Conservation (phyloP, 2,329 filamentous ascomycete species). For the Tolypocladium ovalisporum region DNA sequence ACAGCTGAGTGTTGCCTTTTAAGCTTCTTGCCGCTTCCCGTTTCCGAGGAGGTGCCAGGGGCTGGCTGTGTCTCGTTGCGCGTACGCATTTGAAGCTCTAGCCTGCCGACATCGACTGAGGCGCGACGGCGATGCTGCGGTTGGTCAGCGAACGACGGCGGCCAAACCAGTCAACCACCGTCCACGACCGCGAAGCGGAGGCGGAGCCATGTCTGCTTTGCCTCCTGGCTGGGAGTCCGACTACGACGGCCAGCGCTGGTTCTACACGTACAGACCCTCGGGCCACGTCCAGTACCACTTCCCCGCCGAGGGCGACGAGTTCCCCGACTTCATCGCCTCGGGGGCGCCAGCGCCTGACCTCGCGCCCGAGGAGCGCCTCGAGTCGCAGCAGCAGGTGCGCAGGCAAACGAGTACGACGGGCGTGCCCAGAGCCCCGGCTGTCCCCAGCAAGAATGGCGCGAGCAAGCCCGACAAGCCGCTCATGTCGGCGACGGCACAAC, state of each 20-base stretch:
- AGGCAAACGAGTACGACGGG: conserved; percentile 16
- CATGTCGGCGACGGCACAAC: conserved; percentile 22
- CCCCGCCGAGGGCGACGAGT: conserved; percentile 46
- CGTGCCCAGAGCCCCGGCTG: not conserved
- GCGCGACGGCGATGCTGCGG: not conserved
- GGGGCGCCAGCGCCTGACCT: conserved; percentile 26
- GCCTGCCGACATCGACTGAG: not conserved
- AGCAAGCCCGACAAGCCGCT: conserved; percentile 7
- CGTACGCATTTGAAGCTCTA: not conserved
- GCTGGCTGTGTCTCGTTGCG: not conserved
- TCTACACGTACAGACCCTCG: conserved; percentile 44
- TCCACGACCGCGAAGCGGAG: not conserved
- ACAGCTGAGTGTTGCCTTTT: not conserved
- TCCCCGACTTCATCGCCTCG: conserved; percentile 37
- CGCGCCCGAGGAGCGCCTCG: conserved; percentile 40
- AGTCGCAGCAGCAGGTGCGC: conserved; percentile 38
- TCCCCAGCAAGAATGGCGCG: conserved; percentile 2
- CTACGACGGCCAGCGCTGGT: conserved; percentile 47
- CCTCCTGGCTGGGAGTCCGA: conserved; percentile 46
- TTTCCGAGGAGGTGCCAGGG: not conserved
- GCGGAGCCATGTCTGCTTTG: conserved; percentile 23
- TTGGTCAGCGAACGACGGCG: not conserved
- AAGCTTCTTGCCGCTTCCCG: not conserved
- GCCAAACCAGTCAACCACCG: not conserved
- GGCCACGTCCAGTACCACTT: conserved; percentile 46